Base-by-base conservation (phyloP, 768 basidiomycete genomes). In the Lentinus tigrinus region DNA sequence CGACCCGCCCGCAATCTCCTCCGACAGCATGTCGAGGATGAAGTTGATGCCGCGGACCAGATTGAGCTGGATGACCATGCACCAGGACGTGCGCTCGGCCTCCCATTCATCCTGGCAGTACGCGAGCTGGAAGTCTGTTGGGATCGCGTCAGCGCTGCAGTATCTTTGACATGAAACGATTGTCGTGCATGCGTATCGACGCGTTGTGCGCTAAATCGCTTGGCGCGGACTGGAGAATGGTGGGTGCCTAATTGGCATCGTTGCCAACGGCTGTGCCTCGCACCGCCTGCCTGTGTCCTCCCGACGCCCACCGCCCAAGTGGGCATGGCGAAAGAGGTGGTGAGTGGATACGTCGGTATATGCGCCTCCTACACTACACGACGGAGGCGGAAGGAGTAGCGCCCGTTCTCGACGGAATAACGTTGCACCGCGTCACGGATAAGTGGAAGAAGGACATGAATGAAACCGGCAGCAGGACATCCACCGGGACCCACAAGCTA, bases 31-130 rank as follows among this genome's bases (percentile, higher is more conserved):
- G 51, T 81, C 79, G 56, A 90, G 80, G 58, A 93, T 85, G 58
- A 75, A 75, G 49, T 83, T 85, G 65, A 91, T 81, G 37, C 85
- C 85, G 43, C 83, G 85, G 27, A 91, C 83, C 60, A 93, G 78
- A 70, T 93, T 93, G 52, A 93, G 84, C 61, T 91, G 89, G 16
- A 93, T 82, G 57, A 92, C 85, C 0, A 84, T 77, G 17, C 87
- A 82, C 91, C 91, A 93, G 38, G 87, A 84, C 26, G 79, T 74
- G n/a, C 89, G 85, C 67, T 93, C 90, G 50, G 75, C 75, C 53
- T 78, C 78, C 87, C 88, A 91, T 58, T 83, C 82, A 1, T 78
- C 74, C 38, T 72, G 74, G 13, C 85, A 81, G 68, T 84, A 90
- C 42, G 80, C 78, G 75, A 91, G 81, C 57, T 87, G 87, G 64